Evolutionary conservation across 2,329 filamentous ascomycete genomes (phyloP), one percentile per base, ranked within the genome.

Genomic region (Xylariales sp.): DNA sequence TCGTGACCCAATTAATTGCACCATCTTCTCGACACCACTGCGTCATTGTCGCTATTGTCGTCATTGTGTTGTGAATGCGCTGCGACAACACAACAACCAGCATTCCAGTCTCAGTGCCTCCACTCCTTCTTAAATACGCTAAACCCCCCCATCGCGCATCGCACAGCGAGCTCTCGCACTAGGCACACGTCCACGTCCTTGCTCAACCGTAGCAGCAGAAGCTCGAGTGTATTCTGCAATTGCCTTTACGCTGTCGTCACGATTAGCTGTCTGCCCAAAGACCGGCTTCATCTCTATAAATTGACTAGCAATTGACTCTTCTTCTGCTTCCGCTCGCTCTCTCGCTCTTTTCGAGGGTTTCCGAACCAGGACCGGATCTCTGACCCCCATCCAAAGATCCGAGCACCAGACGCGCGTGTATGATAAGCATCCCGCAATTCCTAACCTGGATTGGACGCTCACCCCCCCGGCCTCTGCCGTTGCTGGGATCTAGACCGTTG

Each of bases 1-100:
- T 63, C 62, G 62, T 58, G 66, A 62, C 58, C 49, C 62, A 39
- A 46, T 46, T 43, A 18, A 55, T 54, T 60, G 28, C 62, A n/a
- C 18, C 58, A 41, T 39, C 18, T 39, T 34, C 55, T 48, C 63
- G 43, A 43, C 58, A 61, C 36, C 32, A 34, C 50, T 60, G 48
- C 59, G 54, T 63, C 59, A 52, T 9, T 23, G 23, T 23, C 23
- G 23, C 2, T 2, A 23, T 23, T 23, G 23, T 23, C 23, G 23
- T 23, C 23, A 23, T 43, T 28, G 39, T 23, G 32, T 18, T 30
- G 12, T 52, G 36, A 23, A 28, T 43, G 50, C 30, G 18, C 43
- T 54, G 8, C 45, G n/a, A 52, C 36, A 52, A 45, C 30, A 49
- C 34, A 61, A 32, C 43, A 48, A 56, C 52, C 46, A 23, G 48